Conservation (phyloP, 805 yeast species). For the Pichia scutulata region DNA sequence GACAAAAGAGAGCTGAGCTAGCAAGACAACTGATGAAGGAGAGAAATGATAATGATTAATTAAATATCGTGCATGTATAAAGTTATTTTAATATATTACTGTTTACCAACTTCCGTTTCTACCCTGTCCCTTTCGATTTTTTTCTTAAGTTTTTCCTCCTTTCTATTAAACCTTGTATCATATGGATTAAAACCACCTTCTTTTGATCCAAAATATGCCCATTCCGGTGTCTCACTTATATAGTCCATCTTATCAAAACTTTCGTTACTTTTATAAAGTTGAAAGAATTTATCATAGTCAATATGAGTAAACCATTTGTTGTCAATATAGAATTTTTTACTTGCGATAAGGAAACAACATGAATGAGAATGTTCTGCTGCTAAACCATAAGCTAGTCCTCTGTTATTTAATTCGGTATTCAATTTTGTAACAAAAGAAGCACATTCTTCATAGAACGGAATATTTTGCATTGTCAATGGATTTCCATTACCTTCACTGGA, state of each 20-base stretch:
- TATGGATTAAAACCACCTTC: constrained; percentile 88
- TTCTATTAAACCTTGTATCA: constrained; percentile 61
- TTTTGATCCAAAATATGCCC: constrained; percentile 86
- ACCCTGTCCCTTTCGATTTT: constrained; percentile 24
- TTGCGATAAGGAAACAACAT: constrained; percentile 83
- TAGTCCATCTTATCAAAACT: constrained; percentile 77
- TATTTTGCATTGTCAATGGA: constrained; percentile 90
- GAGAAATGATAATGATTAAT: background rate
- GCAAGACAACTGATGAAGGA: constrained; percentile 33
- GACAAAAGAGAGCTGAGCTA: constrained; percentile 60
- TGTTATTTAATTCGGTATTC: constrained; percentile 48
- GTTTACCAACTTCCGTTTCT: background rate
- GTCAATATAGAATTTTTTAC: constrained; percentile 57
- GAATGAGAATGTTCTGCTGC: constrained; percentile 97
- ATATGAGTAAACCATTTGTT: constrained; percentile 86
- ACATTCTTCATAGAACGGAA: constrained; percentile 91
- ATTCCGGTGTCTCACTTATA: constrained; percentile 70
- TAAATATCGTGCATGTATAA: background rate
- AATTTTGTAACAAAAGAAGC: constrained; percentile 61
- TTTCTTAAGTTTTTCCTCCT: constrained; percentile 50
- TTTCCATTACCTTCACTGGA: constrained; percentile 77
- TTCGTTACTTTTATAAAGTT: constrained; percentile 52
- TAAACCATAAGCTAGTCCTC: constrained; percentile 69
- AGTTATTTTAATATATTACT: background rate
- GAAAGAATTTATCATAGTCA: constrained; percentile 69